Percentiles rank a stretch among this genome's conserved stretches.
Evolutionary conservation across 202 grass and related monocot species (phyloP).

Genomic region (Schoenoplectus triqueter): DNA sequence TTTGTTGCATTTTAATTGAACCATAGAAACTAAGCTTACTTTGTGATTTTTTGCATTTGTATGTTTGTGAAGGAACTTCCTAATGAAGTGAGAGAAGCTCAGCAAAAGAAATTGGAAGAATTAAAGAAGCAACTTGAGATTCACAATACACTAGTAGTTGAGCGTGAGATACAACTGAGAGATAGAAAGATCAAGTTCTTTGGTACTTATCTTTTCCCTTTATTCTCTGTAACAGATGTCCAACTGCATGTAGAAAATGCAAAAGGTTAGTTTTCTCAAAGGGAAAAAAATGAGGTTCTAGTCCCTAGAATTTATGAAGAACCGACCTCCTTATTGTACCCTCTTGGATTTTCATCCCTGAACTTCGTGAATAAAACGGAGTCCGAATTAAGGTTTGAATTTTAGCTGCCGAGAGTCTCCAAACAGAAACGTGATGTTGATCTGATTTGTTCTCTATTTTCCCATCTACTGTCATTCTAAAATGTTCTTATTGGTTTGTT

Average conservation of each 20-base stretch:
- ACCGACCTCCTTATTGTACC: background rate
- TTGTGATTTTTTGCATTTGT: constrained; percentile 34
- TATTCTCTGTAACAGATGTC: background rate
- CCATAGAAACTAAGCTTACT: background rate
- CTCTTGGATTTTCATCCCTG: background rate
- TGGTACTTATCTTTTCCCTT: constrained; percentile 47
- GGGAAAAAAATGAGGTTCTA: background rate
- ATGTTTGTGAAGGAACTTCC: constrained; percentile 68
- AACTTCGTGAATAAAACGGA: background rate
- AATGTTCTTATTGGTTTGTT: background rate
- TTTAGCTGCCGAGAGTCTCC: background rate
- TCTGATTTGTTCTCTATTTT: background rate
- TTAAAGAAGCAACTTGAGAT: constrained; percentile 88
- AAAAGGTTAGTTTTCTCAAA: background rate
- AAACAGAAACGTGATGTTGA: background rate
- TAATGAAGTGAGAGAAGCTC: constrained; percentile 74
- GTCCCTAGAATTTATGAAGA: background rate
- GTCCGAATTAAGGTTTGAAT: background rate
- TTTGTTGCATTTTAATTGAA: background rate
- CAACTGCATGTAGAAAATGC: background rate
- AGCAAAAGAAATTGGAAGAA: constrained; percentile 95
- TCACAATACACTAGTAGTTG: constrained; percentile 69
- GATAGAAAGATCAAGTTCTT: constrained; percentile 96
- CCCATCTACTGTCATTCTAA: background rate
- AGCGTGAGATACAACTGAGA: constrained; percentile 73